Evolutionary conservation across 257 asterid species (phyloP), one percentile per base, ranked within the genome.

Genomic region (Solanum acaule): DNA sequence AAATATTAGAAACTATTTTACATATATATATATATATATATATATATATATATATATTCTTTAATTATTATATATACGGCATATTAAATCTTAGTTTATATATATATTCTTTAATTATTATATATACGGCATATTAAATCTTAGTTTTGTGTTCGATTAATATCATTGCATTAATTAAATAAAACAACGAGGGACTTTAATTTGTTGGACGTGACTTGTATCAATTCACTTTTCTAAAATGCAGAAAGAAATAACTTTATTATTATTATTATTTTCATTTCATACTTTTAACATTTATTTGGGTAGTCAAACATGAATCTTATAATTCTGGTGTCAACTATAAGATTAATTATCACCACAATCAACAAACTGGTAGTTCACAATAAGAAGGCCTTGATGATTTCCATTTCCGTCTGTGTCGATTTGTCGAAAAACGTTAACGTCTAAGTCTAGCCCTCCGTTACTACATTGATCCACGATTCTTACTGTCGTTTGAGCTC

Each of bases 401-500:
- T 37, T 68, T n/a, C 92, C 92, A 1, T 27, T 29, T 33, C 91
- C 91, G 44, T 88, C 70, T 3, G 89, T 91, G 59, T 91, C 91
- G n/a, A 91, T 9, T 23, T 8, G 31, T 8, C 35, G 25, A 33
- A 91, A 89, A 20, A 88, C 90, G 7, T 72, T 71, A 2, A 49
- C 46, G 20, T 91, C 92, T 35, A 89, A 82, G 86, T 91, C 92
- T 40, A 91, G 33, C 46, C 93, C 93, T 10, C 92, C 91, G 44
- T 89, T 89, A 2, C 86, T 59, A 46, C 93, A 89, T 23, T 89
- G 93, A 88, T 91, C 93, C 33, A 91, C 90, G 2, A 91, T 89
- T 37, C 93, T 89, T 49, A 88, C 92, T 6, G 75, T 89, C 1
- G 13, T 88, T 13, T 86, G 89, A 12, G 89, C 79, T 71, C 88